These are phyloP conservation scores for Coelastrella sp. DNA, from an alignment of 139 green algal species.

Conservation along the genomic window DNA sequence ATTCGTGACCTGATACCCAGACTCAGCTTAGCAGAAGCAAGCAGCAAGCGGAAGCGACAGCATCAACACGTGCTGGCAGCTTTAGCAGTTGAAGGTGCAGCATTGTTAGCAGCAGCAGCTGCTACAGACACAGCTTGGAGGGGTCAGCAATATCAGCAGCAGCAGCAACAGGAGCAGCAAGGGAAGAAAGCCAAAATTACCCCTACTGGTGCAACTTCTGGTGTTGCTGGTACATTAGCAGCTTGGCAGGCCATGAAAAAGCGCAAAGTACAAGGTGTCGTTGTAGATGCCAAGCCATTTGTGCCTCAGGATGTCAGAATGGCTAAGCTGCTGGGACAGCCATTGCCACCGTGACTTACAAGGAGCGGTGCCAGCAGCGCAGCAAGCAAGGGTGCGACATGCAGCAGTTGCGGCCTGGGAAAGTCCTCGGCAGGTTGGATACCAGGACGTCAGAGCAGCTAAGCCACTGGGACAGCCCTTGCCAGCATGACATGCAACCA, in stretches of 20 bases:
- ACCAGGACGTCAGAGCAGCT: no score
- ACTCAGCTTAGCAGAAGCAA: neutral
- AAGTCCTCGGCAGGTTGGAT: no score
- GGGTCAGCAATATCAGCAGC: neutral
- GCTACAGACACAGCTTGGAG: neutral
- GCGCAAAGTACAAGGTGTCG: slow-evolving; percentile 20
- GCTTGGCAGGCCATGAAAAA: neutral
- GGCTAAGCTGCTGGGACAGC: slow-evolving; percentile 8
- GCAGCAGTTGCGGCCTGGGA: no score
- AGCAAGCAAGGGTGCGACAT: no score
- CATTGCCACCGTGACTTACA: neutral
- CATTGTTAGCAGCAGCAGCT: slow-evolving; percentile 24
- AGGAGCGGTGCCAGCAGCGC: no score
- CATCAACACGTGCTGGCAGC: neutral
- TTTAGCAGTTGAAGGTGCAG: slow-evolving; percentile 11
- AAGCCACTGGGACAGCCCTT: no score
- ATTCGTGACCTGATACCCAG: slow-evolving; percentile 14
- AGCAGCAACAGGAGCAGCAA: neutral
- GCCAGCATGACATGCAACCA: no score
- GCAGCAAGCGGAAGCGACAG: neutral
- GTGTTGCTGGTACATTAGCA: neutral
- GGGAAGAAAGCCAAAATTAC: neutral
- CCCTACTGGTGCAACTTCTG: neutral
- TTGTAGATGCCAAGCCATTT: slow-evolving; percentile 21
- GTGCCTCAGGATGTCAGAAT: neutral